Conservation (phyloP, 2,329 filamentous ascomycete species). For the Phialophora macrospora region DNA sequence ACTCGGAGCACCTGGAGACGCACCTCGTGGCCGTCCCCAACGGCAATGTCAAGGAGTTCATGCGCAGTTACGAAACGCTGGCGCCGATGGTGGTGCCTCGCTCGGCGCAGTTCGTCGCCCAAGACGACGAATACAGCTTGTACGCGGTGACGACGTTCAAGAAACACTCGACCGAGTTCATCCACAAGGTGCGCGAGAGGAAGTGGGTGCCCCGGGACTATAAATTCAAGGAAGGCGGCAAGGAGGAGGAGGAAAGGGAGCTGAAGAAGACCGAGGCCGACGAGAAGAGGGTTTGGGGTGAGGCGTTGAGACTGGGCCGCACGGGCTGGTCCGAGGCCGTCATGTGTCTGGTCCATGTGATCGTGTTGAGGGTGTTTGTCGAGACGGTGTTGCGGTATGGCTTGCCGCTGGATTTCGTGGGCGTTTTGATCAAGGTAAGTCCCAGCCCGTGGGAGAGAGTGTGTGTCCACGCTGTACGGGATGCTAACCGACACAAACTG, state of each 20-base stretch:
- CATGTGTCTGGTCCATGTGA: conserved; percentile 93
- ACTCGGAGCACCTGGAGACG: conserved; percentile 96
- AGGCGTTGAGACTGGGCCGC: conserved; percentile 81
- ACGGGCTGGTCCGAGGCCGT: conserved; percentile 96
- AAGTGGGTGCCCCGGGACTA: conserved; percentile 96
- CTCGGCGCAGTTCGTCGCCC: conserved; percentile 76
- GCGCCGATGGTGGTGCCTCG: conserved; percentile 91
- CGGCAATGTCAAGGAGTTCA: conserved; percentile 81
- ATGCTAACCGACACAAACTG: conserved; percentile 12
- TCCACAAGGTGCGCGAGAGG: conserved; percentile 88
- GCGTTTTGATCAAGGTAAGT: conserved; percentile 79
- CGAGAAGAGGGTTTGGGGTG: conserved; percentile 89
- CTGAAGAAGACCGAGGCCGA: conserved; percentile 80
- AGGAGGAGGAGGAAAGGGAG: conserved; percentile 86
- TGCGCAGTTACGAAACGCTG: conserved; percentile 86
- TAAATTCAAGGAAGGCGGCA: conserved; percentile 87
- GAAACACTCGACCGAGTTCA: conserved; percentile 83
- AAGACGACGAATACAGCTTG: conserved; percentile 87
- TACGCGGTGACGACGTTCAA: conserved; percentile 93
- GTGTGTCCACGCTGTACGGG: not conserved
- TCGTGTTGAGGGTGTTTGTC: conserved; percentile 91
- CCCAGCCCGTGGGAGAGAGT: not conserved
- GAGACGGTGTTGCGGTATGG: conserved; percentile 98
- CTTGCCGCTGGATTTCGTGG: conserved; percentile 85
- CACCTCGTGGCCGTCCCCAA: conserved; percentile 89